A percentile compares a stretch with the other conserved stretches of the same genome.
Evolutionary conservation across 345 rosid genomes (phyloP).

Genomic region (Firmiana major): DNA sequence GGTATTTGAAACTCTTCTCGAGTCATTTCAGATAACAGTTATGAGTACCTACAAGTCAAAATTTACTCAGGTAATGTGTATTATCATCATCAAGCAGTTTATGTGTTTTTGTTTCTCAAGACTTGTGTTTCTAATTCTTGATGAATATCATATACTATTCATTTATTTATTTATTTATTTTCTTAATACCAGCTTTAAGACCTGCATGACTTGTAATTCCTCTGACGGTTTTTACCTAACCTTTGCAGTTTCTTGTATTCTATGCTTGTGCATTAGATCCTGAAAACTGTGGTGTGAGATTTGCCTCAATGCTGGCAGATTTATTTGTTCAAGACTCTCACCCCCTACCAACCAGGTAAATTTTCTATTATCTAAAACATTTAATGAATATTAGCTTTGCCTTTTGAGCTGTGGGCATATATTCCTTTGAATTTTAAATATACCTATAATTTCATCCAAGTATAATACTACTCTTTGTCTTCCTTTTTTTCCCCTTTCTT

Average conservation of each 20-base stretch:
- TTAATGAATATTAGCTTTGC: neutral
- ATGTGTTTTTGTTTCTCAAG: neutral
- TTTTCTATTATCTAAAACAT: neutral
- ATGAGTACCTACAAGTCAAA: slow-evolving; percentile 76
- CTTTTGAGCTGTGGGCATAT: neutral
- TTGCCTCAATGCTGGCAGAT: slow-evolving; percentile 52
- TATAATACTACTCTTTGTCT: neutral
- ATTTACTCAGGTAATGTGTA: slow-evolving; percentile 63
- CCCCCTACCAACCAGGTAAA: slow-evolving; percentile 53
- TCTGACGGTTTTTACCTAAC: slow-evolving; percentile 12
- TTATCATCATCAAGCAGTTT: neutral
- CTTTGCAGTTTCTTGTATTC: slow-evolving; percentile 82
- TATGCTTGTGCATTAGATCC: slow-evolving; percentile 87
- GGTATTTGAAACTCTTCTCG: slow-evolving; percentile 73
- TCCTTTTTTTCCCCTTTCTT: neutral
- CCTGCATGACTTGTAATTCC: neutral
- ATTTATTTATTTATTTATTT: neutral
- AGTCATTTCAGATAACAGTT: slow-evolving; percentile 58
- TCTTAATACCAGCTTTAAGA: neutral
- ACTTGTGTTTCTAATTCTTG: neutral
- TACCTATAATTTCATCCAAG: neutral
- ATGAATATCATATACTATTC: neutral
- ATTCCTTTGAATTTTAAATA: neutral
- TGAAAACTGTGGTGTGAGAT: slow-evolving; percentile 65
- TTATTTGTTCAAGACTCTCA: slow-evolving; percentile 38